Evolutionary conservation across 164 flowering plant genomes (phyloP), one percentile per base, ranked within the genome.

Genomic region (Nelumbo lutea): DNA sequence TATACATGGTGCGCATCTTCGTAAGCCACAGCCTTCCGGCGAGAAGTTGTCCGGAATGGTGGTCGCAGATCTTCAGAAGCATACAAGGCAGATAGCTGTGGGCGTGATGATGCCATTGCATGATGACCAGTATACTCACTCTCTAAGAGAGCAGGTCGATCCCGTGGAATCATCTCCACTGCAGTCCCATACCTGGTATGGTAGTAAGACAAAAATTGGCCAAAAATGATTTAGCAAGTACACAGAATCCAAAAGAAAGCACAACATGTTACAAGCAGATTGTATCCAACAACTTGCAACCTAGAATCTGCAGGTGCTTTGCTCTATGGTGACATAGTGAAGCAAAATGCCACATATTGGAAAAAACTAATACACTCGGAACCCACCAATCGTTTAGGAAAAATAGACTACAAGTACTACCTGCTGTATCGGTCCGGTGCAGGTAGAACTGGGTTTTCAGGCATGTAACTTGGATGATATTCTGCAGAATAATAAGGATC

Each of bases 361-460:
- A 81, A 79, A 72, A 83, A 78, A 15, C n/a, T 15, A 53, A 53
- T 1, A 3, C 3, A 3, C 27, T 27, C 27, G 27, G 27, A 27
- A 27, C 27, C 27, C 27, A 27, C 0, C 27, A 27, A 27, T 27
- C 27, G 27, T 27, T 27, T 27, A 27, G 27, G 1, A 11, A 38
- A 8, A 39, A 10, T 62, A 42, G 10, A 4, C 38, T 11, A 46
- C 3, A 75, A 8, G 8, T n/a, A 61, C n/a, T 67, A 79, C 85
- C 85, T 79, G 71, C 52, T 15, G 59, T 77, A 74, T 66, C 76
- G 78, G 59, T 79, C 76, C 53, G 65, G 78, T 10, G 43, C 42
- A 47, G 66, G 70, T 42, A 44, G 39, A 48, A 15, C 56, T 45
- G 61, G 71, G 41, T 68, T 68, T 43, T 75, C 72, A 48, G 59